Conservation (phyloP, 495 filamentous ascomycete species). For the Mytilinidion resinicola region DNA sequence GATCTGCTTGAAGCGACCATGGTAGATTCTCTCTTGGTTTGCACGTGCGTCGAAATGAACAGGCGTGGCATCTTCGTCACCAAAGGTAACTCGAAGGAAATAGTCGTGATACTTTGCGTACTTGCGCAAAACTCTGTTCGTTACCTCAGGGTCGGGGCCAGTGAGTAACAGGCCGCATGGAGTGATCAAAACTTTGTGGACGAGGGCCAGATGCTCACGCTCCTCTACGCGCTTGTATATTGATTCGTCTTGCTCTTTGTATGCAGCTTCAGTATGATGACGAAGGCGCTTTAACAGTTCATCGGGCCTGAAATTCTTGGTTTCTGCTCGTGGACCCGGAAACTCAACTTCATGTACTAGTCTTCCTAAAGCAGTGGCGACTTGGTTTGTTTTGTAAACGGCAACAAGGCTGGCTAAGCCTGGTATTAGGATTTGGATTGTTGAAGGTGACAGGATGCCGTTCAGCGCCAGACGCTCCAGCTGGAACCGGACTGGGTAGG, state of each 20-base stretch:
- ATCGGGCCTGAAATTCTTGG: too few relatives aligned
- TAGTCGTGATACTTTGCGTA: conserved; percentile 56
- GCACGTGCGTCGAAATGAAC: conserved; percentile 52
- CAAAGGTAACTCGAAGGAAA: conserved; percentile 66
- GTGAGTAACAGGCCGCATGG: conserved; percentile 61
- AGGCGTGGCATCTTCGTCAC: conserved; percentile 64
- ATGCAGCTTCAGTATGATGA: too few relatives aligned
- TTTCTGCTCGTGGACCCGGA: too few relatives aligned
- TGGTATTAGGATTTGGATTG: too few relatives aligned
- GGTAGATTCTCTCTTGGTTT: conserved; percentile 49
- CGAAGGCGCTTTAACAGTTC: too few relatives aligned
- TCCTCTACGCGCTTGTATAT: not conserved
- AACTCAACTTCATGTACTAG: too few relatives aligned
- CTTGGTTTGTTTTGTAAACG: too few relatives aligned
- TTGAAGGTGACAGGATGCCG: not conserved
- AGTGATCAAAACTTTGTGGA: conserved; percentile 60
- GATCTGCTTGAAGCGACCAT: conserved; percentile 51
- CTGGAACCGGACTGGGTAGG: not conserved
- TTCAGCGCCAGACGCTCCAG: not conserved
- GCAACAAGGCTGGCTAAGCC: too few relatives aligned
- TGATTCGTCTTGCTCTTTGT: not conserved
- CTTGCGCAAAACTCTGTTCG: conserved; percentile 68
- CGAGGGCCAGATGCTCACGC: conserved; percentile 16
- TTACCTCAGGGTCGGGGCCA: conserved; percentile 63
- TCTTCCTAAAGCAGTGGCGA: too few relatives aligned